phyloP scores from a whole-genome alignment of 495 filamentous ascomycete species.

The Chaetomium tenue region DNA sequence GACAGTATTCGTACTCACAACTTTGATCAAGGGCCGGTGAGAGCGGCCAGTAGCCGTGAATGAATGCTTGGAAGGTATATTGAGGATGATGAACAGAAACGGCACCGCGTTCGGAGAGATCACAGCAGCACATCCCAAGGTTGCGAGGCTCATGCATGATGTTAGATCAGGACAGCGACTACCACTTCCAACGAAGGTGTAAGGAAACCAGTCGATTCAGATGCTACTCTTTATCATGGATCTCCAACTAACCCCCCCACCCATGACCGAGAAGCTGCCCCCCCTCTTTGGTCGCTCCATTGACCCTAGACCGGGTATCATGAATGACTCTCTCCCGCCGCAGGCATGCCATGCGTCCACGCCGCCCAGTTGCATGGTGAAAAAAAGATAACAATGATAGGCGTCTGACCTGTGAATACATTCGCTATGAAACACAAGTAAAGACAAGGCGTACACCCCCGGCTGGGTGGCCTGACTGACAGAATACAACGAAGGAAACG shows the following conservation, averaged over 20 bases:
- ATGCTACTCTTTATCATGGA: slow-evolving; percentile 11
- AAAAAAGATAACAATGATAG: background rate
- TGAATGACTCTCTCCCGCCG: background rate
- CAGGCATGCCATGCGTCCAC: background rate
- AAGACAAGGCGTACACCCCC: background rate
- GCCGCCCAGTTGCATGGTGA: background rate
- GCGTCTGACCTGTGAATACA: slow-evolving; percentile 9
- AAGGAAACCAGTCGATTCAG: background rate
- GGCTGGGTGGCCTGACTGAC: background rate
- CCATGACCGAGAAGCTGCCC: background rate
- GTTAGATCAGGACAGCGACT: background rate
- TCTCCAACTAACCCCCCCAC: background rate
- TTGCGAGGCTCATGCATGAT: too few species aligned
- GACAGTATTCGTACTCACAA: too few species aligned
- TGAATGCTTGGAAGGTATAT: too few species aligned
- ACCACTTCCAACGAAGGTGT: background rate
- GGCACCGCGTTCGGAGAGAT: too few species aligned
- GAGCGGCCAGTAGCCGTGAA: too few species aligned
- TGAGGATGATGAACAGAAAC: too few species aligned
- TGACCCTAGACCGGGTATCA: background rate
- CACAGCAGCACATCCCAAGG: too few species aligned
- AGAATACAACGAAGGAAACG: background rate
- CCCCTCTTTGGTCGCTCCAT: background rate
- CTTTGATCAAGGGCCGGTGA: too few species aligned
- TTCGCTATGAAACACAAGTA: background rate